phyloP scores from a whole-genome alignment of 768 basidiomycete genomes.

The Tulasnella sp. region DNA sequence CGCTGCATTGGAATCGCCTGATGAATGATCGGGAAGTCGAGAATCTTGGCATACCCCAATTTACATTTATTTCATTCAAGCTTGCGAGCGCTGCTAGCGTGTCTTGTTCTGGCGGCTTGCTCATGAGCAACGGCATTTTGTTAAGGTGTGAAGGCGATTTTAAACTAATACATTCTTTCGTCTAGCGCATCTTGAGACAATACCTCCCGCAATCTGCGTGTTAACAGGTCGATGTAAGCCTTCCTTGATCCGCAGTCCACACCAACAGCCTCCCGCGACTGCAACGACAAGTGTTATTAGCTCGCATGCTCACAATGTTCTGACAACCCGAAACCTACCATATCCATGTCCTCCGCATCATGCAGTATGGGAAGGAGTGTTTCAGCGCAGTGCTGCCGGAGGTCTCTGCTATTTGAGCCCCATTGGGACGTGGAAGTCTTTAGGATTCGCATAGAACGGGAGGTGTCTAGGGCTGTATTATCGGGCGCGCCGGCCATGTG shows the following conservation, averaged over 20 bases:
- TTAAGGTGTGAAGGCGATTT: too few relatives aligned
- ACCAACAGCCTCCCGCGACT: slow-evolving; percentile 34
- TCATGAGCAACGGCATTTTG: too few relatives aligned
- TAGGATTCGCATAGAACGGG: not conserved
- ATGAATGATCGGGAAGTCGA: too few relatives aligned
- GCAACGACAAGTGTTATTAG: slow-evolving; percentile 17
- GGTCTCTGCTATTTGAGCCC: slow-evolving; percentile 36
- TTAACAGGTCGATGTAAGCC: slow-evolving; percentile 68
- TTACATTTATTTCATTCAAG: too few relatives aligned
- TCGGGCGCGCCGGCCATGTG: not conserved
- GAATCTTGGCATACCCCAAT: too few relatives aligned
- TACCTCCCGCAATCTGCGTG: slow-evolving; percentile 50
- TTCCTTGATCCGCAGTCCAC: slow-evolving; percentile 46
- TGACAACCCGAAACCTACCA: slow-evolving; percentile 30
- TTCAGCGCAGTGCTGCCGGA: slow-evolving; percentile 46
- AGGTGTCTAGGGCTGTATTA: slow-evolving; percentile 1
- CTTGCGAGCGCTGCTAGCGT: too few relatives aligned
- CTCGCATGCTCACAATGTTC: not conserved
- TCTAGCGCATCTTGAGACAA: not conserved
- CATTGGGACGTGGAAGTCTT: slow-evolving; percentile 6
- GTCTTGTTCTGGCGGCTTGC: too few relatives aligned
- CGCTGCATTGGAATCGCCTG: not conserved
- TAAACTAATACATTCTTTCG: too few relatives aligned
- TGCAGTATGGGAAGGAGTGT: slow-evolving; percentile 46
- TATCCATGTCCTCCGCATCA: slow-evolving; percentile 43